Evolutionary conservation across 2,329 filamentous ascomycete genomes (phyloP), one percentile per base, ranked within the genome.

Genomic region (Botrytis fragariae): DNA sequence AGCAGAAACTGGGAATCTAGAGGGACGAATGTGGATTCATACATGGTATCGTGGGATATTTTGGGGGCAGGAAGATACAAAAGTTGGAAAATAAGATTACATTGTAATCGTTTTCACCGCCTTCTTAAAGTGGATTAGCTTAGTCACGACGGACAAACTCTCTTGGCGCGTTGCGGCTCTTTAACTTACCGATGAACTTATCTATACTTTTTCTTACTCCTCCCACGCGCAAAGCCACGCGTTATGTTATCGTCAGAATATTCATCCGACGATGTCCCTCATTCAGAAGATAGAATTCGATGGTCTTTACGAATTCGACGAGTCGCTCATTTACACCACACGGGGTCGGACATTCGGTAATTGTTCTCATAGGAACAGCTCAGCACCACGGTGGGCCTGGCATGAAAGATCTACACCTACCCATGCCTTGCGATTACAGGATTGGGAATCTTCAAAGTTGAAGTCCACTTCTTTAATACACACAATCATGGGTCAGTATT

Each of bases 141-240:
- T 57, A 18, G 3, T 57, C 60, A 42, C 14, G 20, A n/a, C 25
- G 61, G 61, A 20, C 60, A 62, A 39, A 35, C 25, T 29, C 18
- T 42, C 61, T 63, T 63, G 25, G 61, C 61, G 25, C n/a, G 61
- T 63, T 37, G 39, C 63, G 63, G 44, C 32, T 67, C 63, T 32
- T 65, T 65, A 9, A 14, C 35, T 35, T 32, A 18, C 22, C 63
- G 29, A 25, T 18, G 32, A 51, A 48, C 10, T 32, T n/a, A 37
- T 39, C 63, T 18, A 37, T 61, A 25, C 63, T 20, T 63, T n/a
- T 6, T 37, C 42, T 7, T 51, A 32, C 44, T 25, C 32, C 44
- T 25, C 32, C 32, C 32, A 48, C 32, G 35, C 35, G n/a, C 22
- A n/a, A 42, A 62, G n/a, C 60, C 20, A 39, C 22, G 35, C 60